Evolutionary conservation across 441 rosid genomes (phyloP).

Genomic region (Eruca vesicaria): DNA sequence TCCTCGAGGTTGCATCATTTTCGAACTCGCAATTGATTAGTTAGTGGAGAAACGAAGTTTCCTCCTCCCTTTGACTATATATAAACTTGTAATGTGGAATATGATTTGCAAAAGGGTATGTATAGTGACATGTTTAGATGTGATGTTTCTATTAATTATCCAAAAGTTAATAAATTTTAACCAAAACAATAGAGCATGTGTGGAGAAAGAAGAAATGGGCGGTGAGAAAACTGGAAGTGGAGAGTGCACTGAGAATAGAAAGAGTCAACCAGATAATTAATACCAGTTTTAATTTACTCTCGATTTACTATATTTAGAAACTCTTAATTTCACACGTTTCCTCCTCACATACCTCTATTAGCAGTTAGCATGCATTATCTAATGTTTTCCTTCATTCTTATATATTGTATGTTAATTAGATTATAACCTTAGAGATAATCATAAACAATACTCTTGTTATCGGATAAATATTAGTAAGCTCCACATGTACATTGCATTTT

Average conservation of each 20-base stretch:
- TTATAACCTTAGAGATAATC: background rate
- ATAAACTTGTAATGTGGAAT: background rate
- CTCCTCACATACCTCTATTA: slow-evolving; percentile 5
- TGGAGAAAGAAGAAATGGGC: slow-evolving; percentile 30
- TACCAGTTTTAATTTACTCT: background rate
- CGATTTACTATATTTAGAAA: slow-evolving; percentile 22
- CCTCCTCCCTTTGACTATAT: slow-evolving; percentile 23
- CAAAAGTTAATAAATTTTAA: background rate
- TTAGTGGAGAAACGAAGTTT: slow-evolving; percentile 26
- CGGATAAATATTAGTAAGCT: background rate
- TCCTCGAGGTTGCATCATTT: slow-evolving; percentile 6
- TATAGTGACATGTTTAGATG: slow-evolving; percentile 19
- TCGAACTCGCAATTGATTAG: background rate
- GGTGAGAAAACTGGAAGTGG: slow-evolving; percentile 34
- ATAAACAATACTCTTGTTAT: background rate
- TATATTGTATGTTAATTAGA: background rate
- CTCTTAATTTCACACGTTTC: slow-evolving; percentile 25
- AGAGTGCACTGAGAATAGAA: slow-evolving; percentile 31
- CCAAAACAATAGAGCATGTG: slow-evolving; percentile 22
- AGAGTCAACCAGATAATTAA: slow-evolving; percentile 27
- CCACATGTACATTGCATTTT: background rate
- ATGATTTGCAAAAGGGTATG: slow-evolving; percentile 14
- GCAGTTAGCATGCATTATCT: background rate
- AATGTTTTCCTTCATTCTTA: background rate
- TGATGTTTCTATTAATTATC: slow-evolving; percentile 25